Base-by-base conservation (phyloP, 208 protist genomes). In the Wallacemonas sp. region DNA sequence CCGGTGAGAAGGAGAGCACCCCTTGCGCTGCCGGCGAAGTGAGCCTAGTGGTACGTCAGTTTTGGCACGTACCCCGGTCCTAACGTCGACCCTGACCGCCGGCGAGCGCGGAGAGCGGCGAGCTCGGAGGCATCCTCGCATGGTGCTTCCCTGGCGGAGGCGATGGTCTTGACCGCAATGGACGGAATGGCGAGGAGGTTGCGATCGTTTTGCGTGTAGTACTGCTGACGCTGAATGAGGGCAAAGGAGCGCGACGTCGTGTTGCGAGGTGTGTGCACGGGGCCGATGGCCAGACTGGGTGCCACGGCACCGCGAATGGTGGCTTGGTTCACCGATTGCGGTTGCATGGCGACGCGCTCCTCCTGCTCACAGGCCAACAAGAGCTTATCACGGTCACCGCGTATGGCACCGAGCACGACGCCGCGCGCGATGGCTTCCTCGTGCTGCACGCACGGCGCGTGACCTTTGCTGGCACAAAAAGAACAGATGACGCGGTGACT, bases 131-230 rank as follows among this genome's bases (percentile, higher is more conserved):
- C 29, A 57, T 57, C 50, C 10, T 57, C 50, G 21, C 26, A 15
- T 6, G 10, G 6, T 32, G 38, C 32, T 19, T 34, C 30, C 3
- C 36, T 26, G 4, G 6, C 50, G 0, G 34, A 22, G 27, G 41
- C 10, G 29, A 44, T 54, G 9, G 22, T 27, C 52, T 42, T 5
- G 22, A 34, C 3, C 46, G 2, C 24, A 5, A n/a, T 21, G 29
- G n/a, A 13, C 42, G 36, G n/a, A n/a, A 50, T 19, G 48, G 73
- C 76, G 3, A 86, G 54, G 55, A 94, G 58, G 53, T 94, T 94
- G 50, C 76, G 76, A 52, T 94, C 89, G 63, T 85, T 94, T 75
- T 92, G 85, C 22, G 89, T 91, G 63, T 91, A 94, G 68, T 92
- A 92, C 74, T 91, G 85, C 55, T 94, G 89, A 6, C 89, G 78